These are phyloP conservation scores for Magnolia sinica DNA, from an alignment of 164 flowering plant genomes.

Conservation along the genomic window DNA sequence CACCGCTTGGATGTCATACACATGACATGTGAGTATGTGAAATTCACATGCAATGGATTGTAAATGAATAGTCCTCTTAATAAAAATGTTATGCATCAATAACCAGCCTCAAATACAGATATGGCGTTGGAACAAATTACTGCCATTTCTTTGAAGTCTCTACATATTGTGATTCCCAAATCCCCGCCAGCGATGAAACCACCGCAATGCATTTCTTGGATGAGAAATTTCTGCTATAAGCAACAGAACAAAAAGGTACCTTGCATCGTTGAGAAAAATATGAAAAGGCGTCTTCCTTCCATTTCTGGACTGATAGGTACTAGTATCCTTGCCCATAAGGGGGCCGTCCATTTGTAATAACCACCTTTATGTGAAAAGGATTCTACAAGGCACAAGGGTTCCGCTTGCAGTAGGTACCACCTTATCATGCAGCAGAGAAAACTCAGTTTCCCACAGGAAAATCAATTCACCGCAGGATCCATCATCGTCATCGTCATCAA, in stretches of 20 bases:
- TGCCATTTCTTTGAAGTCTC: neutral
- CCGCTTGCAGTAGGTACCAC: neutral
- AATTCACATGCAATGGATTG: too few relatives aligned
- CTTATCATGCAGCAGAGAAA: neutral
- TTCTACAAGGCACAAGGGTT: neutral
- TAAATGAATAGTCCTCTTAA: too few relatives aligned
- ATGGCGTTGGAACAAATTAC: too few relatives aligned
- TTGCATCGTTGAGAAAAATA: slow-evolving; percentile 42
- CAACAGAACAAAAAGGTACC: slow-evolving; percentile 24
- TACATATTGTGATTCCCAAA: neutral
- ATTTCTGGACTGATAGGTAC: slow-evolving; percentile 4
- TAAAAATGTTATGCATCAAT: too few relatives aligned
- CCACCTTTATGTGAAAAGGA: neutral
- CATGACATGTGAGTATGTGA: too few relatives aligned
- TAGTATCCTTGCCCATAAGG: slow-evolving; percentile 28
- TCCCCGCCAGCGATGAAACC: neutral
- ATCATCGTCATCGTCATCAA: neutral
- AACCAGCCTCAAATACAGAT: too few relatives aligned
- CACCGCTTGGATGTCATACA: too few relatives aligned
- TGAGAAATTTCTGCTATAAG: neutral
- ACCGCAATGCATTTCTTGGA: neutral
- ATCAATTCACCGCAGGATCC: neutral
- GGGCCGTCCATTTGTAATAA: neutral
- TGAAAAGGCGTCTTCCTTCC: slow-evolving; percentile 24
- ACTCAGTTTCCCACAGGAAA: neutral